A percentile compares a stretch with the other conserved stretches of the same genome.
These are phyloP conservation scores for Erysimum pusillum DNA, from an alignment of 441 rosid genomes.

Conservation along the genomic window DNA sequence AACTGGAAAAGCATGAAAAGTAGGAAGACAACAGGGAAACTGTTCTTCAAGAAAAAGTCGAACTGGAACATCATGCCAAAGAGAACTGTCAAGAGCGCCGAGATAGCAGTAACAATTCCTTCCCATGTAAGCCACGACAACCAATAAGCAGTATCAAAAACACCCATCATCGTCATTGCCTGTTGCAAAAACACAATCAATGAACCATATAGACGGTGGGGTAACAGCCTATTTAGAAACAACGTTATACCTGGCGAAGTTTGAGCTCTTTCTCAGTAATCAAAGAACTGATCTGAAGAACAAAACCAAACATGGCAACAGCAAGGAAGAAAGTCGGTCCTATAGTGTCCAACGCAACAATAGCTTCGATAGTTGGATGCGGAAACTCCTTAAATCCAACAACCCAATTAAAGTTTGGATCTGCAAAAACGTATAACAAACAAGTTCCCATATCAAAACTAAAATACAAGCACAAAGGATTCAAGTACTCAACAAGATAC, in stretches of 20 bases:
- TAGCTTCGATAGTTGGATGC: conserved; percentile 54
- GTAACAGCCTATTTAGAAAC: neutral
- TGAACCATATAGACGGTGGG: neutral
- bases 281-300: conserved; percentile 77
- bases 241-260: conserved; percentile 83
- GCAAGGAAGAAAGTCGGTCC: conserved; percentile 93
- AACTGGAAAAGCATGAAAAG: conserved; percentile 85
- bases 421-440: conserved; percentile 50
- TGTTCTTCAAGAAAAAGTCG: conserved; percentile 87
- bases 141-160: conserved; percentile 93
- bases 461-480: neutral
- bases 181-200: conserved; percentile 42
- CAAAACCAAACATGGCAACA: conserved; percentile 88
- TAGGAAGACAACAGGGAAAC: conserved; percentile 69
- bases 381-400: conserved; percentile 86
- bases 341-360: conserved; percentile 53
- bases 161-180: conserved; percentile 95
- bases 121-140: conserved; percentile 96
- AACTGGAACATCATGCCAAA: conserved; percentile 95
- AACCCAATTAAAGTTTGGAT: conserved; percentile 68
- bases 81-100: conserved; percentile 77
- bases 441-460: conserved; percentile 6
- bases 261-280: conserved; percentile 90
- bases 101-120: conserved; percentile 65
- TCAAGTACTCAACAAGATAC: neutral